Evolutionary conservation across 2,329 filamentous ascomycete species (phyloP), one percentile per base, ranked within the genome.

Genomic region (Trichoderma sp.): DNA sequence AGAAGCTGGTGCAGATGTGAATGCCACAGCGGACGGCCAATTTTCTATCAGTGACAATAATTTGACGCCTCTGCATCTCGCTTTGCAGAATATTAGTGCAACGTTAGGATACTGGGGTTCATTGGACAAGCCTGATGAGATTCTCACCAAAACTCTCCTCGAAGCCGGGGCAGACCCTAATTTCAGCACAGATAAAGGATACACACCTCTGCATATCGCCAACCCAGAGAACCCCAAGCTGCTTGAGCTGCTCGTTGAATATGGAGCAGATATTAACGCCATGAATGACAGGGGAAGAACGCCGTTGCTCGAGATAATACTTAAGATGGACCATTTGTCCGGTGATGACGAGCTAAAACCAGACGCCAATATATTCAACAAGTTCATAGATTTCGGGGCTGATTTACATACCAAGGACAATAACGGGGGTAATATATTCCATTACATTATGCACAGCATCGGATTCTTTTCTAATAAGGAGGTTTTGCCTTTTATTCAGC

Each of bases 1-100:
- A 39, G 34, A 35, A 25, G 54, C 54, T 4, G 54, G 54, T n/a
- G 54, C 54, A 39, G 22, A 58, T 12, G 34, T 58, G 32, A 58
- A 58, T 9, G 54, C 54, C 22, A 58, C 13, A 48, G 22, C 13
- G 5, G 42, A 48, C 6, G 0, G n/a, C 0, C 9, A 22, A 4
- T 48, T 22, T 22, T 3, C 42, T 48, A 10, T 10, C 0, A 0
- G 5, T 48, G 2, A 1, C 12, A 1, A 6, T n/a, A 13, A 48
- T 22, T 1, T 48, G 42, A 48, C 42, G 19, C 19, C 42, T 48
- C 42, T 48, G 2, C 42, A 48, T 48, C 42, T 48, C 19, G 42
- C 42, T 48, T n/a, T 48, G 10, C 42, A 48, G 5, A 48, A 48
- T n/a, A 48, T 19, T 13, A 22, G 10, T 10, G 5, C 42, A 22